These are phyloP conservation scores for Plasmodium sp. DNA, from an alignment of 169 alveolate genomes.

Conservation along the genomic window DNA sequence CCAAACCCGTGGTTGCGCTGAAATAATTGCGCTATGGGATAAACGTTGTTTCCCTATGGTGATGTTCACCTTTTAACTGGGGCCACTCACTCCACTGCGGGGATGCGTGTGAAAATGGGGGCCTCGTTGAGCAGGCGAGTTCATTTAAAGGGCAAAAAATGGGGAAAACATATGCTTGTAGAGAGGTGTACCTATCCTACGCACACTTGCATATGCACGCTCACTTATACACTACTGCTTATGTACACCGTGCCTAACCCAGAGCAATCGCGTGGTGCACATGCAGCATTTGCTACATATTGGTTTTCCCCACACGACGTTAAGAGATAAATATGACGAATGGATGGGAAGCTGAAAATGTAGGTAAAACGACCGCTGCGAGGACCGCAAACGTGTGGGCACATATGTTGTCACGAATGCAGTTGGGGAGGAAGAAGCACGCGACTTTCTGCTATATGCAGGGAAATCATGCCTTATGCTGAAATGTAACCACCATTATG, in stretches of 20 bases:
- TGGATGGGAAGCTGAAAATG: neutral
- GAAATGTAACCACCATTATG: neutral
- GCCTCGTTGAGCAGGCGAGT: no score
- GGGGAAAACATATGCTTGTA: neutral
- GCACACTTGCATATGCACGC: neutral
- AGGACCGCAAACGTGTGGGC: neutral
- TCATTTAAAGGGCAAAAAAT: no score
- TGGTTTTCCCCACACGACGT: neutral
- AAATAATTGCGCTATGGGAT: neutral
- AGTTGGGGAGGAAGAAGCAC: neutral
- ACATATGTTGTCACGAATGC: neutral
- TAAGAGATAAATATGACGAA: neutral
- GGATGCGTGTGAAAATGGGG: neutral
- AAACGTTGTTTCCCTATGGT: neutral
- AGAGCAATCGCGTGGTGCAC: neutral
- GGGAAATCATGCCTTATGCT: neutral
- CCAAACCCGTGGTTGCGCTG: neutral
- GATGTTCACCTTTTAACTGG: no score
- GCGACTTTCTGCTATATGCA: neutral
- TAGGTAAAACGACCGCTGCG: neutral
- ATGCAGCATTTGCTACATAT: neutral
- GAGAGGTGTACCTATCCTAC: neutral
- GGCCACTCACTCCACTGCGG: neutral
- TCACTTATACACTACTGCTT: neutral
- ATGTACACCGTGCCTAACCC: neutral